Evolutionary conservation across 257 asterid species (phyloP).

Genomic region (Anisodus tanguticus): DNA sequence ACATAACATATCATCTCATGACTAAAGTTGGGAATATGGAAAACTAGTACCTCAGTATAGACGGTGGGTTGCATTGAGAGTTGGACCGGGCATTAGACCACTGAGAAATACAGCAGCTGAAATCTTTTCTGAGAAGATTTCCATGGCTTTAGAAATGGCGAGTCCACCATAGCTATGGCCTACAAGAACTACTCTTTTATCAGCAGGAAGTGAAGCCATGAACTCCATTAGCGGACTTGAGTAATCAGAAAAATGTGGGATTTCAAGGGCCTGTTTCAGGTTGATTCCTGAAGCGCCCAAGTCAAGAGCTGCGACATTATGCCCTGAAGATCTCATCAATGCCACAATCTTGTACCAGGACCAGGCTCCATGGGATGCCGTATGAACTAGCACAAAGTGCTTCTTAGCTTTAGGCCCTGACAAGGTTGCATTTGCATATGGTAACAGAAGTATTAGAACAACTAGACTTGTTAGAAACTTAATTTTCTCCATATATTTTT

Average conservation of each 20-base stretch:
- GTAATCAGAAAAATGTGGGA: slow-evolving; percentile 35
- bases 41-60: slow-evolving; percentile 30
- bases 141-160: slow-evolving; percentile 45
- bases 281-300: slow-evolving; percentile 43
- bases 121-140: too few species aligned
- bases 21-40: not conserved
- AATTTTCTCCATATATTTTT: not conserved
- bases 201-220: slow-evolving; percentile 39
- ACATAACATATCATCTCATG: not conserved
- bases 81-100: not conserved
- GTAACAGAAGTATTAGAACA: not conserved
- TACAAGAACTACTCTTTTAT: slow-evolving; percentile 41
- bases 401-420: not conserved
- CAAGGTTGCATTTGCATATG: not conserved
- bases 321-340: slow-evolving; percentile 37
- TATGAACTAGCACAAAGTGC: slow-evolving; percentile 49
- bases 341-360: slow-evolving; percentile 43
- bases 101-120: slow-evolving; percentile 12
- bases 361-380: slow-evolving; percentile 50
- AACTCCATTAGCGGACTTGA: slow-evolving; percentile 40
- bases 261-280: slow-evolving; percentile 30
- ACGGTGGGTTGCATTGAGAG: not conserved
- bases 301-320: slow-evolving; percentile 43
- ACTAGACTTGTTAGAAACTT: not conserved
- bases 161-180: slow-evolving; percentile 47